These are phyloP conservation scores for Xylaria sp. DNA, from an alignment of 2,329 filamentous ascomycete species.

Conservation along the genomic window DNA sequence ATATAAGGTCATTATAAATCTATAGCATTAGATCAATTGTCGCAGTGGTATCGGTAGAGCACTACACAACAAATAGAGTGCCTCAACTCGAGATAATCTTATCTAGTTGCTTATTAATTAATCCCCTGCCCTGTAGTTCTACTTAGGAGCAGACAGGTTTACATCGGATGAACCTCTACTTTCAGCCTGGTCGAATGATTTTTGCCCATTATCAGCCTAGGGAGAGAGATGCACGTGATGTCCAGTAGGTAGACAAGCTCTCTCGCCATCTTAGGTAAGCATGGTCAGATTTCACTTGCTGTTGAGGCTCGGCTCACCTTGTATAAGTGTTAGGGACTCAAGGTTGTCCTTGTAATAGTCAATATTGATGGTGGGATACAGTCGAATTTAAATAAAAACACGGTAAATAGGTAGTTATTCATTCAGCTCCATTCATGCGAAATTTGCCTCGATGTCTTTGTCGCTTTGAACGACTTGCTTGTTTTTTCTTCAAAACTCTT, in stretches of 20 bases:
- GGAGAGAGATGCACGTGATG: neutral
- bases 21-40: no score
- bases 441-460: neutral
- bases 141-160: no score
- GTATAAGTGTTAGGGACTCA: neutral
- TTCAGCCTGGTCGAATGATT: neutral
- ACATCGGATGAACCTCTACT: neutral
- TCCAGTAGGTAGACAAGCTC: neutral
- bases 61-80: no score
- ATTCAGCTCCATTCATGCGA: neutral
- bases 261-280: neutral
- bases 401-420: neutral
- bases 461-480: neutral
- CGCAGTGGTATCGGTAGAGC: no score
- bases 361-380: neutral
- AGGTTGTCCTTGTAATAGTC: neutral
- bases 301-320: neutral
- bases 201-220: neutral
- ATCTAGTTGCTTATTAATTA: no score
- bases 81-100: no score
- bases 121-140: no score
- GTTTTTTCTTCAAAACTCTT: neutral
- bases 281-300: neutral
- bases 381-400: neutral
- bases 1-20: no score